Conservation (phyloP, 2,329 filamentous ascomycete genomes). For the Aspergillus quadricinctus region DNA sequence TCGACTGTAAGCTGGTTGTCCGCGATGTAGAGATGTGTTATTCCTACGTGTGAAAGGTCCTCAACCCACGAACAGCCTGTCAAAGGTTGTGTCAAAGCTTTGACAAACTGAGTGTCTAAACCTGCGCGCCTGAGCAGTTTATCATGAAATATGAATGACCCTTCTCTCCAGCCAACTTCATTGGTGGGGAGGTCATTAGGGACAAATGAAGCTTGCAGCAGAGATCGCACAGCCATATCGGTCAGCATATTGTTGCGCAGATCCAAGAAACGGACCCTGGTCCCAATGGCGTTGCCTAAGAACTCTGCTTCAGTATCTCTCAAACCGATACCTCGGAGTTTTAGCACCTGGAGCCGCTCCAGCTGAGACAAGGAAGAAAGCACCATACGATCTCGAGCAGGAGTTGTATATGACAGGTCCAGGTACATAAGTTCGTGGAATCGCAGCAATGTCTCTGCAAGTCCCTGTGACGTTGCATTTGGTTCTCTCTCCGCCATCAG, state of each 20-base stretch:
- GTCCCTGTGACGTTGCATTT: conserved; percentile 54
- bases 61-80: conserved; percentile 54
- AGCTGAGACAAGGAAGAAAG: conserved; percentile 46
- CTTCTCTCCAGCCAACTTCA: conserved; percentile 2
- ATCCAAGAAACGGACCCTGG: conserved; percentile 53
- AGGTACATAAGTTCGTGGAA: conserved; percentile 55
- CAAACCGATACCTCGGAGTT: conserved; percentile 51
- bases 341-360: conserved; percentile 52
- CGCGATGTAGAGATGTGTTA: conserved; percentile 58
- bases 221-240: conserved; percentile 49
- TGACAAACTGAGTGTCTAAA: conserved; percentile 48
- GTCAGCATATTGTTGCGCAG: conserved; percentile 55
- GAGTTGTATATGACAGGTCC: conserved; percentile 53
- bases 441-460: conserved; percentile 49
- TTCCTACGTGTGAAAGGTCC: conserved; percentile 50
- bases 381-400: conserved; percentile 47
- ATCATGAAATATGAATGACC: conserved; percentile 1
- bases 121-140: conserved; percentile 24
- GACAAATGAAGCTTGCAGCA: conserved; percentile 51
- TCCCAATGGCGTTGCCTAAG: conserved; percentile 50
- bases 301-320: conserved; percentile 50
- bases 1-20: conserved; percentile 54
- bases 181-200: conserved; percentile 10
- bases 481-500: conserved; percentile 54
- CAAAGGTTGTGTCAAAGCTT: conserved; percentile 46